Conservation (phyloP, 169 alveolate species). For the Cryptosporidium bovis region DNA sequence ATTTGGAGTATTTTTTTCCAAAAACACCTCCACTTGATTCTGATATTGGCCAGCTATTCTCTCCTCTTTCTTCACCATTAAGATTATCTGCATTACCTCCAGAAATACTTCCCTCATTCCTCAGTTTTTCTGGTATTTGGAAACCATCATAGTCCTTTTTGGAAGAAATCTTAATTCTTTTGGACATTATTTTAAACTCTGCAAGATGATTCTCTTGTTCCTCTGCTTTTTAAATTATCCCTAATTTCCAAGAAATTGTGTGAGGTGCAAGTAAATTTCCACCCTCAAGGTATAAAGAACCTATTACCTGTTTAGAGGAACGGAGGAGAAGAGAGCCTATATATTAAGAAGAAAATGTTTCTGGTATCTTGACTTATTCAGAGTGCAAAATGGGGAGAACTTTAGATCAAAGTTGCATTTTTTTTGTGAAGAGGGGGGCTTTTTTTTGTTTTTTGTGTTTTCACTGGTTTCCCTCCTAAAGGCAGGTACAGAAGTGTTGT, state of each 20-base stretch:
- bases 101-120: neutral
- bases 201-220: too few species aligned
- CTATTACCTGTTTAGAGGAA: too few species aligned
- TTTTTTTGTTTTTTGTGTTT: too few species aligned
- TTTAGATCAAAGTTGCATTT: too few species aligned
- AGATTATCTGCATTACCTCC: neutral
- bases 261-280: neutral
- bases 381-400: too few species aligned
- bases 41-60: conserved; percentile 41
- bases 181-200: conserved; percentile 6
- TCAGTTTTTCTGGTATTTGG: conserved; percentile 52
- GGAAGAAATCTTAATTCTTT: conserved; percentile 25
- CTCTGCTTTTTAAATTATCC: too few species aligned
- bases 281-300: neutral
- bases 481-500: too few species aligned
- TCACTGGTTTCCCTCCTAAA: too few species aligned
- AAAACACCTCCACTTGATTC: neutral
- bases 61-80: neutral
- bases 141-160: conserved; percentile 54
- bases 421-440: too few species aligned
- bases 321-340: too few species aligned
- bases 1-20: conserved; percentile 24
- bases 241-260: neutral
- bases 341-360: too few species aligned
- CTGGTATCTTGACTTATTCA: too few species aligned